Base-by-base conservation (phyloP, 441 rosid species). In the Pelargonium citronellum region DNA sequence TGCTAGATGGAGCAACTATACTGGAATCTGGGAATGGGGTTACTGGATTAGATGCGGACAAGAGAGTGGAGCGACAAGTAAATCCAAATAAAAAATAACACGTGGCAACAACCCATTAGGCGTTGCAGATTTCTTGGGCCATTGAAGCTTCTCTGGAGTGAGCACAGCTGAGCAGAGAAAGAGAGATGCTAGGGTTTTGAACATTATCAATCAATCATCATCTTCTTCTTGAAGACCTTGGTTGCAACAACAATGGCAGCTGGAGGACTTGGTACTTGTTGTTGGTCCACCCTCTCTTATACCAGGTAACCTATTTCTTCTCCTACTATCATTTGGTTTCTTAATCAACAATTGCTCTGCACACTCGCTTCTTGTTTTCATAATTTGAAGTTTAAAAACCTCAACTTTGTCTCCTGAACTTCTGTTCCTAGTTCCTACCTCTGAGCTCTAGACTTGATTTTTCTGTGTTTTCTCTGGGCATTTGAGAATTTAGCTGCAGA, bases 101-200 rank as follows among this genome's bases (percentile, higher is more conserved):
- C 22, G 61, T 55, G 61, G 61, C 61, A 55, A 20, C 11, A 55
- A 17, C 61, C 61, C 24, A 55, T 55, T 55, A 55, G 61, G 61
- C 24, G 11, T 16, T 16, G 3, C 22, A 55, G 61, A 55, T 55
- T 55, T 55, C 61, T 16, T 55, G 61, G 61, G 24, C 24, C 61
- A 55, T 7, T 53, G 60, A 53, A 53, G 60, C 60, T 53, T 53
- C 19, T 15, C 7, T 13, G 60, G 17, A 53, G 60, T 53, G 60
- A 53, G 15, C 19, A 53, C 60, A 13, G 16, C 2, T 5, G 60
- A 53, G 60, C 0, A 24, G 57, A 51, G 17, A 51, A 19, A 51
- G 57, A 55, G 19, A 51, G 13, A 15, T 34, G 39, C 2, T 34
- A 3, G 5, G 39, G 7, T 34, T 20, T 16, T 13, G 24, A 55